A percentile compares a stretch with the other conserved stretches of the same genome.
phyloP scores from a whole-genome alignment of 2,329 filamentous ascomycete genomes.

The Nemania sp. region DNA sequence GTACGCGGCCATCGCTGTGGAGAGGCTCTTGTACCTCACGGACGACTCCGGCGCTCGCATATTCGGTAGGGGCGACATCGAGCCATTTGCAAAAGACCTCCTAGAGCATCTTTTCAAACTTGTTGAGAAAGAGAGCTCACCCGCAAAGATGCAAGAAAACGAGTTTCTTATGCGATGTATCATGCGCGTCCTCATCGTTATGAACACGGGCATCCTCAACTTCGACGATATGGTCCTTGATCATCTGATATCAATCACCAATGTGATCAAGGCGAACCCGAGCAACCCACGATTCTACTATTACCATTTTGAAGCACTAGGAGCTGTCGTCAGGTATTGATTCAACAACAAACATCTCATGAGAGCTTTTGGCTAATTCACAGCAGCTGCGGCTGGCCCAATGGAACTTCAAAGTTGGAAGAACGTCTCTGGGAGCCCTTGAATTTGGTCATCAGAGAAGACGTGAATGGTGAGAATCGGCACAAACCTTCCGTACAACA shows the following conservation, averaged over 20 bases:
- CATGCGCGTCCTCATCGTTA: conserved; percentile 95
- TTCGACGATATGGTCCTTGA: conserved; percentile 79
- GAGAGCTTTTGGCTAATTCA: background rate
- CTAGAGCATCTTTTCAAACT: conserved; percentile 88
- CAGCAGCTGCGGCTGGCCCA: conserved; percentile 64
- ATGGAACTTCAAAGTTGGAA: conserved; percentile 75
- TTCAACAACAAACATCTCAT: background rate
- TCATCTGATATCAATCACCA: conserved; percentile 86
- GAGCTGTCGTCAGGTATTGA: conserved; percentile 74
- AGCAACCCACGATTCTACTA: conserved; percentile 99
- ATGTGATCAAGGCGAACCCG: conserved; percentile 90
- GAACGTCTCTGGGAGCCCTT: conserved; percentile 82
- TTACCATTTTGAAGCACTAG: conserved; percentile 94
- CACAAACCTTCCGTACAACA: background rate
- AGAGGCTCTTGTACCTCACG: conserved; percentile 83
- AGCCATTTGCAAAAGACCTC: conserved; percentile 81
- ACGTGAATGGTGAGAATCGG: conserved; percentile 69
- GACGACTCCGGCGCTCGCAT: conserved; percentile 76
- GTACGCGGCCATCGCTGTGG: conserved; percentile 95
- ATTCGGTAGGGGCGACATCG: conserved; percentile 78
- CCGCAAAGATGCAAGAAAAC: conserved; percentile 96
- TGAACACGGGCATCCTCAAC: conserved; percentile 77
- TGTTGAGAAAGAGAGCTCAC: conserved; percentile 80
- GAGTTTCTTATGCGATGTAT: conserved; percentile 98
- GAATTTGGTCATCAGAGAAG: conserved; percentile 75